phyloP scores from a whole-genome alignment of 1,284 basidiomycete species.

The Pseudozyma thailandica region DNA sequence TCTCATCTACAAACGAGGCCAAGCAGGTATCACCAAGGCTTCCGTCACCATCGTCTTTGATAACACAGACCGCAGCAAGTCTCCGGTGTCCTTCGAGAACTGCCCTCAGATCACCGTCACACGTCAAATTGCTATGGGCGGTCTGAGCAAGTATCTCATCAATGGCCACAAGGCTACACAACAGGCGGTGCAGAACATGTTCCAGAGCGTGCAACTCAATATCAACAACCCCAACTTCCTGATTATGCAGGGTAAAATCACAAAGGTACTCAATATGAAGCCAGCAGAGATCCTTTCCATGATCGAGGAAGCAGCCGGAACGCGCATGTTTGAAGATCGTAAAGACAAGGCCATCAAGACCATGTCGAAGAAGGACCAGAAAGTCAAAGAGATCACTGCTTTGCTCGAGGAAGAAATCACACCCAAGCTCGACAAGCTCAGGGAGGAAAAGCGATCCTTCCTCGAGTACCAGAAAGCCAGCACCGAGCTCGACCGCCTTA shows the following conservation, averaged over 20 bases:
- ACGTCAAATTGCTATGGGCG: conserved; percentile 94
- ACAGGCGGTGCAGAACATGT: conserved; percentile 87
- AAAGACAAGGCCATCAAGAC: conserved; percentile 98
- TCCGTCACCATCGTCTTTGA: conserved; percentile 99
- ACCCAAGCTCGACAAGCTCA: conserved; percentile 90
- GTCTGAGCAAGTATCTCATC: conserved; percentile 93
- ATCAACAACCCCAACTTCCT: conserved; percentile 99
- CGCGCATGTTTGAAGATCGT: conserved; percentile 98
- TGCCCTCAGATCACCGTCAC: conserved; percentile 93
- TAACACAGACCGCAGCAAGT: conserved; percentile 90
- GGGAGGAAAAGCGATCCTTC: conserved; percentile 88
- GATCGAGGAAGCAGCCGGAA: conserved; percentile 98
- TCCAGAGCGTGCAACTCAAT: conserved; percentile 97
- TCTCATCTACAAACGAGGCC: conserved; percentile 96
- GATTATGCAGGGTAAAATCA: conserved; percentile 90
- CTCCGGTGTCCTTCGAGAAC: conserved; percentile 85
- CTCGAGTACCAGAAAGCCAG: conserved; percentile 90
- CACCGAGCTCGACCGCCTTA: conserved; percentile 88
- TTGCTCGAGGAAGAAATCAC: conserved; percentile 86
- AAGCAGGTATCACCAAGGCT: conserved; percentile 95
- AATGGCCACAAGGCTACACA: conserved; percentile 96
- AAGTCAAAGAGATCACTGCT: conserved; percentile 82
- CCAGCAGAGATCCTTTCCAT: conserved; percentile 97
- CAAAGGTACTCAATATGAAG: conserved; percentile 94
- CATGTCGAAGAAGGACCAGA: conserved; percentile 97